phyloP scores from a whole-genome alignment of 495 filamentous ascomycete species.

The Opeltia flavorubescens region DNA sequence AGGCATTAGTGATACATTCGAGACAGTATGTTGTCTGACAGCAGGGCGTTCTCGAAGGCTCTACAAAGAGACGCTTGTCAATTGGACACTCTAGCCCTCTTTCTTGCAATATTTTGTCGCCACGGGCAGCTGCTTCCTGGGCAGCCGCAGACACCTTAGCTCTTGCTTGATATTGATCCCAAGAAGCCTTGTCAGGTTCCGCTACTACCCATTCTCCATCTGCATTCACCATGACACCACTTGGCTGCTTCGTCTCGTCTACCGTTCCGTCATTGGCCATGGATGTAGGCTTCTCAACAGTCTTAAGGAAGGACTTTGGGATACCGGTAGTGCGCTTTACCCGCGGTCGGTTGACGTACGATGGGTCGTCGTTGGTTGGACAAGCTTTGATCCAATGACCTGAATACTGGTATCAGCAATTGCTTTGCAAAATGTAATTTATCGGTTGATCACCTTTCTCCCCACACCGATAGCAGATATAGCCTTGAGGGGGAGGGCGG shows the following conservation, averaged over 20 bases:
- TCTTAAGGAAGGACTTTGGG: conserved; percentile 81
- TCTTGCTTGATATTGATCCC: conserved; percentile 94
- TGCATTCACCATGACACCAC: conserved; percentile 89
- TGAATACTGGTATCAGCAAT: conserved; percentile 15
- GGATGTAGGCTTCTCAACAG: conserved; percentile 75
- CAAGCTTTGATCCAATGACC: conserved; percentile 96
- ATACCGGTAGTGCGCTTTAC: conserved; percentile 95
- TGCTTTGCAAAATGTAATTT: conserved; percentile 1
- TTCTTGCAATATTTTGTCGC: conserved; percentile 68
- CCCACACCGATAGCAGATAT: conserved; percentile 94
- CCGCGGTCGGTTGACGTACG: conserved; percentile 77
- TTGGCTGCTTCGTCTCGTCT: conserved; percentile 63
- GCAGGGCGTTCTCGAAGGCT: conserved; percentile 96
- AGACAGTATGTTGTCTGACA: conserved; percentile 96
- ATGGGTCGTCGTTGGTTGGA: conserved; percentile 93
- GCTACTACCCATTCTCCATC: conserved; percentile 95
- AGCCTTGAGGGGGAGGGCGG: conserved; percentile 80
- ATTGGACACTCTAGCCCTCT: conserved; percentile 82
- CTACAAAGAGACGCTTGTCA: conserved; percentile 92
- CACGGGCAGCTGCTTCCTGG: conserved; percentile 51
- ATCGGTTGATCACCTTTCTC: conserved; percentile 52
- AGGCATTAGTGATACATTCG: conserved; percentile 94
- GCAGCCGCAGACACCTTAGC: conserved; percentile 67
- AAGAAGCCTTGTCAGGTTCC: conserved; percentile 83
- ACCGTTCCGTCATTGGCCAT: conserved; percentile 56